These are phyloP conservation scores for Didymella segeticola DNA, from an alignment of 2,329 filamentous ascomycete species.

Conservation along the genomic window DNA sequence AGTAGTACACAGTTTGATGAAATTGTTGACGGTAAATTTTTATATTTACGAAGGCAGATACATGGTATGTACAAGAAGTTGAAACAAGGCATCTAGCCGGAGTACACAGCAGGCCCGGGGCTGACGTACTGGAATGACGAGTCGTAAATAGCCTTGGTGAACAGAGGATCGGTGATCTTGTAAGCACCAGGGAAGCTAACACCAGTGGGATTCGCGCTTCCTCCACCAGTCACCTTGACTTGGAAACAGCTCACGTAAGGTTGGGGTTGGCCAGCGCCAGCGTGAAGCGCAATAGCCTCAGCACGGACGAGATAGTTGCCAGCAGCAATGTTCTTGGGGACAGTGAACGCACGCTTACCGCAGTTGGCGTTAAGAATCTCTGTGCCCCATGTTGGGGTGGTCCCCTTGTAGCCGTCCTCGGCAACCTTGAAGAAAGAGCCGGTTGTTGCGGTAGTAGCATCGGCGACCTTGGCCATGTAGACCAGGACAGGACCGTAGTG, in stretches of 20 bases:
- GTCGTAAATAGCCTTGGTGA: slow-evolving; percentile 45
- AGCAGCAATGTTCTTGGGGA: slow-evolving; percentile 41
- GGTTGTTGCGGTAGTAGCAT: slow-evolving; percentile 40
- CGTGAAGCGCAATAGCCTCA: slow-evolving; percentile 45
- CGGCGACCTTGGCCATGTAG: slow-evolving; percentile 49
- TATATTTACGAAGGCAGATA: neutral
- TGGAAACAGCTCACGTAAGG: slow-evolving; percentile 49
- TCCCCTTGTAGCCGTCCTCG: slow-evolving; percentile 47
- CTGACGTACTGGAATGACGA: slow-evolving; percentile 44
- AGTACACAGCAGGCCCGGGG: slow-evolving; percentile 43
- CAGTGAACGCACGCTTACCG: slow-evolving; percentile 46
- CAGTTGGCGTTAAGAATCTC: slow-evolving; percentile 50
- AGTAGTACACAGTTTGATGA: too few species aligned
- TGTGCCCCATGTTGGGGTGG: slow-evolving; percentile 45
- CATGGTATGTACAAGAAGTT: neutral
- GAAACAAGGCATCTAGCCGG: slow-evolving; percentile 30
- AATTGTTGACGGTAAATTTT: too few species aligned
- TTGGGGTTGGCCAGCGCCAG: slow-evolving; percentile 40
- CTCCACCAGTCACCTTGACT: slow-evolving; percentile 47
- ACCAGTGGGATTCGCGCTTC: slow-evolving; percentile 41
- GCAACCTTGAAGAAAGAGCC: slow-evolving; percentile 49
- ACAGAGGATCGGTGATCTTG: slow-evolving; percentile 41
- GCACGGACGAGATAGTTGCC: slow-evolving; percentile 46
- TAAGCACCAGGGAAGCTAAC: slow-evolving; percentile 47
- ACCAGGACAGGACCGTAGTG: slow-evolving; percentile 48